Base-by-base conservation (phyloP, 352 stramenopile genomes). In the Phytophthora cryptogea region DNA sequence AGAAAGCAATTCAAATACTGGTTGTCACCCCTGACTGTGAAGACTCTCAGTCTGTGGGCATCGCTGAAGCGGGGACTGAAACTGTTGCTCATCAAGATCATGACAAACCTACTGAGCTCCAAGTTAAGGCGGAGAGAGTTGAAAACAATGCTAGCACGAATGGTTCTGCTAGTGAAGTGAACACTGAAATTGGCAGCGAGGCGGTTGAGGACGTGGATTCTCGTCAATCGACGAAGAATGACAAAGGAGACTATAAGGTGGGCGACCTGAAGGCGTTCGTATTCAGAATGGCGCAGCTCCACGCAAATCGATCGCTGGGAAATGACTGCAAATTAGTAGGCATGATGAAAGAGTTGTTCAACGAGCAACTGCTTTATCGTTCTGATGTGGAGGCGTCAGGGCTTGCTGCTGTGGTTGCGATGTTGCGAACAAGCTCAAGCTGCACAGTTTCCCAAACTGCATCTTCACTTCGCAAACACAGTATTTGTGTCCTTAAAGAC, bases 391-490 rank as follows among this genome's bases (percentile, higher is more conserved):
- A 86, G 52, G 56, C 64, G 7, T 89, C 81, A 2, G 71, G 78
- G 8, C 55, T 89, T 5, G 76, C 72, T 1, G 50, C 66, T 6
- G 73, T 87, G 32, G 76, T 89, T 35, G 70, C 76, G 1, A 20
- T 52, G 10, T 33, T 90, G 41, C 70, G 78, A n/a, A 83, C 84
- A 66, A 86, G 68, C 45, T 61, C 55, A 11, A 88, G 79, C 44
- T 72, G 76, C 2, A 86, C 76, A 0, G 73, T 90, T 2, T 68
- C 70, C 3, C 62, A 78, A 31, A 86, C 81, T 2, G 77, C 81
- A 2, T 88, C 74, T 40, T 76, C 76, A 3, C 50, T 90, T 39
- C 78, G 78, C 27, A 89, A 85, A 49, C 78, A 88, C 54, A 46
- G 88, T 48, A 88, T 88, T 23, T 60, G 65, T 6, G 69, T 83